Evolutionary conservation across 2,329 filamentous ascomycete genomes (phyloP), one percentile per base, ranked within the genome.

Genomic region (Penicillium rolfsii): DNA sequence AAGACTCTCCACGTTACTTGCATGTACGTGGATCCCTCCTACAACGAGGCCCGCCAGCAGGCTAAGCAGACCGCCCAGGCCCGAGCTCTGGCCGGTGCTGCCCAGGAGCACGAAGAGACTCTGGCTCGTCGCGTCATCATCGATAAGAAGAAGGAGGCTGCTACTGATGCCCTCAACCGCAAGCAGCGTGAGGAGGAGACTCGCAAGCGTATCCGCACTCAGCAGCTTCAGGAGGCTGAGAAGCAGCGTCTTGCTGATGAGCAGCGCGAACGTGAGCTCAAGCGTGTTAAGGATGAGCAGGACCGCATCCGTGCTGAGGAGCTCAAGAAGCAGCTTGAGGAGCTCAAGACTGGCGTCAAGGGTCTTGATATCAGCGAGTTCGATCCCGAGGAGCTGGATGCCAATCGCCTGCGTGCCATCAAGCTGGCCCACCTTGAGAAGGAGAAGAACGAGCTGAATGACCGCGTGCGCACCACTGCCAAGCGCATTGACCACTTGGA

Each of bases 401-500:
- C 89, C 77, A 93, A 92, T 78, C 89, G 90, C 66, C 91, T 99
- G 70, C 93, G 95, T 76, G 90, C 91, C 69, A 90, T 99, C 81
- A 98, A 98, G 84, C 86, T 99, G 60, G 90, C 91, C 63, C 94
- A 97, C 79, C 87, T 99, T 11, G 95, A 98, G 81, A 93, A 94
- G 71, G 95, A 98, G 84, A 99, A 98, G 89, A 96, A 94, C 73
- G 93, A 95, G 74, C 88, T 97, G 68, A 91, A 91, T 66, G 93
- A 97, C 80, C 92, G 91, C 76, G 87, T 98, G 56, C 89, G 93
- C 71, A 87, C 96, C 71, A 96, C 93, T 62, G 92, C 90, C 77
- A 98, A 97, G 87, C 90, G 95, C 66, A 91, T 97, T 71, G 95
- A 99, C 75, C 94, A 99, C 80, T 82, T 99, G 70, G 95, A 99